A percentile compares a stretch with the other conserved stretches of the same genome.
Evolutionary conservation across 2,329 filamentous ascomycete species (phyloP).

Genomic region (Coniochaeta hoffmannii): DNA sequence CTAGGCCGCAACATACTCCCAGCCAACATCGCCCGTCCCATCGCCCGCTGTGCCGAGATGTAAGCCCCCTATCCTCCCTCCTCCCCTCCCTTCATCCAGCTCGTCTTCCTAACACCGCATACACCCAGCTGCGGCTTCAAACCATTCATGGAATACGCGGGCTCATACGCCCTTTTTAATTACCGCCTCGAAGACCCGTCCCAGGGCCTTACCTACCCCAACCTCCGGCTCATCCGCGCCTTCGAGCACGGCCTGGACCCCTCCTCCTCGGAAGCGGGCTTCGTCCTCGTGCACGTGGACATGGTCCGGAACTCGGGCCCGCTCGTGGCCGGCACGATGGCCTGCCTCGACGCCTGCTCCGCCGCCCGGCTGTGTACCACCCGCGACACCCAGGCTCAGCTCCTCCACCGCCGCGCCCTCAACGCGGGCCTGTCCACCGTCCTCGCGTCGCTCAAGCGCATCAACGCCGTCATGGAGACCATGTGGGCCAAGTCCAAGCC

Average conservation of each 20-base stretch:
- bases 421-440: constrained; percentile 58
- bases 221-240: constrained; percentile 78
- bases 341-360: constrained; percentile 52
- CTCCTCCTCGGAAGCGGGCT: constrained; percentile 83
- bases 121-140: constrained; percentile 59
- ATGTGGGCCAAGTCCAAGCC: constrained; percentile 93
- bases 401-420: constrained; percentile 43
- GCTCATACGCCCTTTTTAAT: constrained; percentile 62
- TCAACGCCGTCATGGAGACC: constrained; percentile 74
- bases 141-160: constrained; percentile 84
- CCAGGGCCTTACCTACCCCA: constrained; percentile 51
- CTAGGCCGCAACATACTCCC: constrained; percentile 69
- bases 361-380: constrained; percentile 10
- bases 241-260: constrained; percentile 88
- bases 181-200: constrained; percentile 53
- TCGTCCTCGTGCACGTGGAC: constrained; percentile 91
- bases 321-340: constrained; percentile 65
- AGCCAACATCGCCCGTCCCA: constrained; percentile 66
- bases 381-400: constrained; percentile 22
- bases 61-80: constrained; percentile 41
- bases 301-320: constrained; percentile 85
- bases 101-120: background rate
- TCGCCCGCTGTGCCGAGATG: constrained; percentile 79
- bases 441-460: constrained; percentile 56
- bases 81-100: constrained; percentile 4